These are phyloP conservation scores for Penicillium tannophilum DNA, from an alignment of 495 filamentous ascomycete genomes.

Conservation along the genomic window DNA sequence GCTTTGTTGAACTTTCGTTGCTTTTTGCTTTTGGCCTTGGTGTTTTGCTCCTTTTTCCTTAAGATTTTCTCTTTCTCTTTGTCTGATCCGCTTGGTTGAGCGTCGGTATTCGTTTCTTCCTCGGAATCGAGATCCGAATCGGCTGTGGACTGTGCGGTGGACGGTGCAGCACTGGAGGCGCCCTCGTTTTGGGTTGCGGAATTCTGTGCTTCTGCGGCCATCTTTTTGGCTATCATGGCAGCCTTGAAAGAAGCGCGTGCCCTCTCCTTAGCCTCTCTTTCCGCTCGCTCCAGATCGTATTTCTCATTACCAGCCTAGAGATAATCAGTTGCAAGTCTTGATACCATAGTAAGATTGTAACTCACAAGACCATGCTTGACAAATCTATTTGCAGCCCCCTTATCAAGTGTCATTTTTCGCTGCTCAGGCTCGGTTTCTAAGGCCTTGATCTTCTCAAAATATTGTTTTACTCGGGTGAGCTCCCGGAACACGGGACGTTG, in stretches of 20 bases:
- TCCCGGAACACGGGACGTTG: conserved; percentile 84
- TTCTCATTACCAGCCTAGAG: conserved; percentile 65
- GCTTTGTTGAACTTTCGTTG: conserved; percentile 34
- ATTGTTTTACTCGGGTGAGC: conserved; percentile 81
- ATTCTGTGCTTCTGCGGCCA: conserved; percentile 17
- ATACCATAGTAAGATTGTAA: conserved; percentile 8
- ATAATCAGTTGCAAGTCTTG: conserved; percentile 1
- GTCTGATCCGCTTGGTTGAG: conserved; percentile 3
- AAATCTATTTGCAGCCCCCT: conserved; percentile 76
- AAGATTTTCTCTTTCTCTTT: conserved; percentile 16
- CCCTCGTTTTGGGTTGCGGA: conserved; percentile 16
- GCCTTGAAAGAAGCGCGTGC: conserved; percentile 55
- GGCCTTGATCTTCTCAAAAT: conserved; percentile 88
- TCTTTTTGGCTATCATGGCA: conserved; percentile 40
- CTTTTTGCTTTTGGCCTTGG: conserved; percentile 24
- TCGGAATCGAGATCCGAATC: conserved; percentile 28
- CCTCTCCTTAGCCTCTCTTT: conserved; percentile 54
- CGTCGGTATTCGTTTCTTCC: conserved; percentile 21
- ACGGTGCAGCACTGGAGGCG: conserved; percentile 16
- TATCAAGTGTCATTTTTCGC: conserved; percentile 69
- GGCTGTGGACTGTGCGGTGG: conserved; percentile 30
- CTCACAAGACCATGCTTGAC: conserved; percentile 75
- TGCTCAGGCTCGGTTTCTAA: conserved; percentile 56
- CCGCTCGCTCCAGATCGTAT: conserved; percentile 55
- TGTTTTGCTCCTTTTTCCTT: conserved; percentile 26